Base-by-base conservation (phyloP, 2,329 filamentous ascomycete species). In the Nemania abortiva region DNA sequence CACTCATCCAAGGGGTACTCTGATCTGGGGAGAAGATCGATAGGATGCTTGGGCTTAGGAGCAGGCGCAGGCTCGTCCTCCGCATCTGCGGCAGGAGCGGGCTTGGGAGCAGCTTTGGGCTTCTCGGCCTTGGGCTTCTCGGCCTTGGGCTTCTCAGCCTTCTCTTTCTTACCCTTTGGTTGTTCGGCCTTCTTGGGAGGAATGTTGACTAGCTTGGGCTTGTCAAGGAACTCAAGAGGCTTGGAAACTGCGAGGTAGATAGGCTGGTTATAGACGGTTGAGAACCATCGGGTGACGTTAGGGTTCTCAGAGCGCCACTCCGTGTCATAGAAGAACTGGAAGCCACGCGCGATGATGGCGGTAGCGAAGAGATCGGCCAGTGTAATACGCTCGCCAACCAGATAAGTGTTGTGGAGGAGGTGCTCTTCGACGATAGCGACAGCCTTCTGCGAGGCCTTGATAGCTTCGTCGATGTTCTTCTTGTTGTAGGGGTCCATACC, bases 321-420 rank as follows among this genome's bases (percentile, higher is more conserved):
- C 89, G 94, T 95, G 89, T 94, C 96, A 82, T 96, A 95, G 87
- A 98, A 92, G 87, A 87, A 95, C 85, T 97, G 88, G 89, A 97
- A 98, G 80, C 94, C 95, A 77, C 94, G 94, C 81, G 89, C 87
- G 79, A 96, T 86, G 82, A 97, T 88, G 82, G 89, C 87, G 77
- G 91, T 89, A 79, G 88, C 85, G 87, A 97, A 98, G 81, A 98
- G 83, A 83, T 99, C 96, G 82, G 96, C 96, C 76, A 98, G 92
- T 78, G 95, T 98, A 85, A 98, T 90, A 80, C 96, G 94, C 90
- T 99, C 96, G 81, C 95, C 94, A 79, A 98, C 95, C 75, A 99
- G 93, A 90, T 92, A 99, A 79, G 96, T 99, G 90, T 97, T 94
- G 86, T 92, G 87, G 74, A 91, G 86, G 76, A 99, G 91, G 87